Conservation (phyloP, 495 filamentous ascomycete genomes). For the Neurospora tetrasperma region DNA sequence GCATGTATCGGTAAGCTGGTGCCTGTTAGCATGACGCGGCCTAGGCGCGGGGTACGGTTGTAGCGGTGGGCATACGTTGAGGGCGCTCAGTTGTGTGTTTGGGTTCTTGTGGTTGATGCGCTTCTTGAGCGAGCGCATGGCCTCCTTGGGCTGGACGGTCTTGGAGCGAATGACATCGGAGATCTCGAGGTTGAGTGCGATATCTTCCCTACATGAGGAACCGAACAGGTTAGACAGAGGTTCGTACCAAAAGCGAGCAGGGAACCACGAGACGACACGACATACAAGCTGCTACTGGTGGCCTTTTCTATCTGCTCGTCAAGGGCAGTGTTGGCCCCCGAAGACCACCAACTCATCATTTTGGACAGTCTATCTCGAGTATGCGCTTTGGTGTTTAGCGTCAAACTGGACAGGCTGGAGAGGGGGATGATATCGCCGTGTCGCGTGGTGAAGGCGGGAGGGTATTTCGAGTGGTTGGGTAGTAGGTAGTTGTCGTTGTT, state of each 20-base stretch:
- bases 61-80: slow-evolving; percentile 53
- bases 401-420: slow-evolving; percentile 1
- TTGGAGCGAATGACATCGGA: slow-evolving; percentile 94
- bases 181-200: slow-evolving; percentile 92
- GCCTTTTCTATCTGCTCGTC: slow-evolving; percentile 96
- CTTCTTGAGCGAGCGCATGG: slow-evolving; percentile 89
- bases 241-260: background rate
- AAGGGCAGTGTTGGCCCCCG: slow-evolving; percentile 63
- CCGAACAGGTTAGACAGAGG: slow-evolving; percentile 11
- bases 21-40: slow-evolving; percentile 10
- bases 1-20: slow-evolving; percentile 82
- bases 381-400: background rate
- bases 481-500: background rate
- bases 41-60: background rate
- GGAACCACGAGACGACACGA: background rate
- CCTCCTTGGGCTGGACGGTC: slow-evolving; percentile 91
- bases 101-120: slow-evolving; percentile 94
- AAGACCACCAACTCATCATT: slow-evolving; percentile 90
- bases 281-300: slow-evolving; percentile 83
- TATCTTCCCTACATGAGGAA: slow-evolving; percentile 65
- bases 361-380: slow-evolving; percentile 16
- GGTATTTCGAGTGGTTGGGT: background rate
- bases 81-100: slow-evolving; percentile 84
- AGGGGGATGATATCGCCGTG: background rate
- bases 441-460: background rate